phyloP scores from a whole-genome alignment of 169 alveolate genomes.

The Eimeria sp. region DNA sequence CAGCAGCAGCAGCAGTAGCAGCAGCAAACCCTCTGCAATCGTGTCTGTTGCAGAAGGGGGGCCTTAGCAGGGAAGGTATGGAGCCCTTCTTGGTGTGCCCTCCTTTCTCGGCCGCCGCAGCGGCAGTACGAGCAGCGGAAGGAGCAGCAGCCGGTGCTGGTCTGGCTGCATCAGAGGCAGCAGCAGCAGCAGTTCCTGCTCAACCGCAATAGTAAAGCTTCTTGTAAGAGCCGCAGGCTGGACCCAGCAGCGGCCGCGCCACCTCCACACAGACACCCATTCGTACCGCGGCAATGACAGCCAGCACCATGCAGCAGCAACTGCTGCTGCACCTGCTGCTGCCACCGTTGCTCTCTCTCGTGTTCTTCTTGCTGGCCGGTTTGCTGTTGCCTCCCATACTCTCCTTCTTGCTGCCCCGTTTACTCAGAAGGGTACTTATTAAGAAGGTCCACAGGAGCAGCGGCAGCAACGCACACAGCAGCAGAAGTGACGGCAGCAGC shows the following conservation, averaged over 20 bases:
- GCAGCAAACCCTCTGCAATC: neutral
- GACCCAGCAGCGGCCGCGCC: neutral
- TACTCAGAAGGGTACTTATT: slow-evolving; percentile 23
- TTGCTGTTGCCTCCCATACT: slow-evolving; percentile 70
- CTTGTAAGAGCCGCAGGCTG: neutral
- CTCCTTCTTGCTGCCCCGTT: slow-evolving; percentile 65
- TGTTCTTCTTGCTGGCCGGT: slow-evolving; percentile 29
- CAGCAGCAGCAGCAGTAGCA: slow-evolving; percentile 70
- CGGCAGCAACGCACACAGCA: slow-evolving; percentile 3
- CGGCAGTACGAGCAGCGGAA: slow-evolving; percentile 32
- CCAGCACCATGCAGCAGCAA: slow-evolving; percentile 71
- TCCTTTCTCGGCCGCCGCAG: slow-evolving; percentile 31
- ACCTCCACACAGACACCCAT: neutral
- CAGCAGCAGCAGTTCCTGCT: slow-evolving; percentile 44
- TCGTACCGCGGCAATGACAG: slow-evolving; percentile 58
- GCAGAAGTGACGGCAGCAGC: slow-evolving; percentile 13
- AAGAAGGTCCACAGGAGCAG: slow-evolving; percentile 12
- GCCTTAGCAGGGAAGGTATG: slow-evolving; percentile 33
- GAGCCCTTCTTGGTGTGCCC: neutral
- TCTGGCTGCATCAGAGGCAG: neutral
- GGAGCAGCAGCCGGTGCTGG: neutral
- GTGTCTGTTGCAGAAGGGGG: slow-evolving; percentile 35
- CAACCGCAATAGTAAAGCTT: slow-evolving; percentile 7
- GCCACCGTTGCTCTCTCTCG: slow-evolving; percentile 59
- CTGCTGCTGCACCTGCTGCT: slow-evolving; percentile 75